Conservation (phyloP, 2,329 filamentous ascomycete genomes). For the Aschersonia sp. region DNA sequence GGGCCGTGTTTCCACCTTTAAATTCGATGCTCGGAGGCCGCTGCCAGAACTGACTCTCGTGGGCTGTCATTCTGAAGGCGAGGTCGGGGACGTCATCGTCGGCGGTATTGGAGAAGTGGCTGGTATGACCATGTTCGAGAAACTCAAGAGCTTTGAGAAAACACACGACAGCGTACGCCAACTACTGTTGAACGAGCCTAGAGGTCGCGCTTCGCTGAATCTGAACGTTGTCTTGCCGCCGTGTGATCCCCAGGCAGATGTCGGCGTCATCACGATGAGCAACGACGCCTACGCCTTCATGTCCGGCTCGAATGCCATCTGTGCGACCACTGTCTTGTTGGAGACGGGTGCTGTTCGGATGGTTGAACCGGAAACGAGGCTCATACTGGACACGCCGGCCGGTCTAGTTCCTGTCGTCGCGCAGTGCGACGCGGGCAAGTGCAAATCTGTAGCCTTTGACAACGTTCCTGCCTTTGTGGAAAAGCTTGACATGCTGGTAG, state of each 20-base stretch:
- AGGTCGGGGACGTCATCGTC: constrained; percentile 32
- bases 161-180: constrained; percentile 24
- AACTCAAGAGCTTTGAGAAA: constrained; percentile 24
- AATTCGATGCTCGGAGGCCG: constrained; percentile 1
- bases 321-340: constrained; percentile 26
- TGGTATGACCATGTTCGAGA: constrained; percentile 31
- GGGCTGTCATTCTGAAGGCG: constrained; percentile 23
- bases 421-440: constrained; percentile 25
- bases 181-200: constrained; percentile 29
- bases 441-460: constrained; percentile 26
- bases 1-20: not conserved
- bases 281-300: constrained; percentile 24
- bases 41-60: constrained; percentile 14
- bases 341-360: constrained; percentile 32
- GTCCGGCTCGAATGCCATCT: constrained; percentile 30
- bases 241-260: constrained; percentile 27
- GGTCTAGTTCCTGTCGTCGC: constrained; percentile 25
- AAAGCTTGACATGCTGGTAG: constrained; percentile 20
- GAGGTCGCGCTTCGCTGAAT: constrained; percentile 24
- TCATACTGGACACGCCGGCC: constrained; percentile 28
- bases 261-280: constrained; percentile 31
- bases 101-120: constrained; percentile 28
- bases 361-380: constrained; percentile 24
- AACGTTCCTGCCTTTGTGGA: constrained; percentile 29
- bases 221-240: constrained; percentile 25